phyloP scores from a whole-genome alignment of 2,329 filamentous ascomycete genomes.

The Calonectria pseudoturangicola region DNA sequence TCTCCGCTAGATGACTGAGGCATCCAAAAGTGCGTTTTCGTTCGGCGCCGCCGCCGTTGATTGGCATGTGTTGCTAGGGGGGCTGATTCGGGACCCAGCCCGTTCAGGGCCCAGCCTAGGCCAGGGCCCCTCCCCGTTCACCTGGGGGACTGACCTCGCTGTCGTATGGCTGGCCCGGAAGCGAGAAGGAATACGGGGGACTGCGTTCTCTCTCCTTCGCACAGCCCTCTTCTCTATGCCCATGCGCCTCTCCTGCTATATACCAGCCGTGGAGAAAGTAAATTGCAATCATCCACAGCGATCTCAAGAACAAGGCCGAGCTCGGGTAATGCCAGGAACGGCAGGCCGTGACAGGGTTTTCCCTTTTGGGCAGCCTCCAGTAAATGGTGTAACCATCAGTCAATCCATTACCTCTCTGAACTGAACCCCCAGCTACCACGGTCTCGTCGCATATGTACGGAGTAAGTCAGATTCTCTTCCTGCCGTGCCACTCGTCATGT shows the following conservation, averaged over 20 bases:
- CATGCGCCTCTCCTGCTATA: conserved; percentile 21
- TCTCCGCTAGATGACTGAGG: conserved; percentile 24
- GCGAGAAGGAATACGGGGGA: conserved; percentile 11
- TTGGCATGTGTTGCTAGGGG: conserved; percentile 31
- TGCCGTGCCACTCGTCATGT: conserved; percentile 27
- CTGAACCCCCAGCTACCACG: conserved; percentile 24
- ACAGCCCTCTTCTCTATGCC: conserved; percentile 32
- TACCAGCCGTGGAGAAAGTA: conserved; percentile 17
- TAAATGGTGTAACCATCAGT: conserved; percentile 4
- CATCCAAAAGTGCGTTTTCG: conserved; percentile 3
- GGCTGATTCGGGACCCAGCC: neutral
- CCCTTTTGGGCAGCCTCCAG: conserved; percentile 3
- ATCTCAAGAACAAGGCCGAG: conserved; percentile 15
- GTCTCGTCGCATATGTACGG: conserved; percentile 5
- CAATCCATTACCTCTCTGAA: neutral
- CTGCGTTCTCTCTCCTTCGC: conserved; percentile 9
- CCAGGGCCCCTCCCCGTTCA: conserved; percentile 20
- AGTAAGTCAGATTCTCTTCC: conserved; percentile 26
- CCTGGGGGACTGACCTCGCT: neutral
- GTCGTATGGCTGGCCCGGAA: conserved; percentile 9
- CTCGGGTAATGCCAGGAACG: conserved; percentile 19
- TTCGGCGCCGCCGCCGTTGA: conserved; percentile 26
- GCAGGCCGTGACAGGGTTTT: conserved; percentile 13
- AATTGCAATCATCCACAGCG: conserved; percentile 23
- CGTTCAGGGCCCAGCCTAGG: conserved; percentile 11